Evolutionary conservation across 1,284 basidiomycete species (phyloP).

Genomic region (Afroboletus lepidellus): DNA sequence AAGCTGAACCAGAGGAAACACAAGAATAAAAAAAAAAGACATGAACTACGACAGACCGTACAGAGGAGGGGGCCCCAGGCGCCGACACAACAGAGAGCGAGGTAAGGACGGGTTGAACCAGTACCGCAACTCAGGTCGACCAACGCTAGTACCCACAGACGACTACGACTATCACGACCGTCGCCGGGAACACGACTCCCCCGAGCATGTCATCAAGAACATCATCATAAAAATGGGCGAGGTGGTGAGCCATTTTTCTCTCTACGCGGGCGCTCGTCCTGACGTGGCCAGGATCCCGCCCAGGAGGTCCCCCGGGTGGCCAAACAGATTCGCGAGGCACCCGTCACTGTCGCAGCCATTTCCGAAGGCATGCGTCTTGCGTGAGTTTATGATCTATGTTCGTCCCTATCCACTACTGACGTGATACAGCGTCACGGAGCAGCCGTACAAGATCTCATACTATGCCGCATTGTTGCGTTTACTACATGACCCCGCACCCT

Average conservation of each 20-base stretch:
- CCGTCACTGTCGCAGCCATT: constrained; percentile 57
- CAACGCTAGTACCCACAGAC: constrained; percentile 31
- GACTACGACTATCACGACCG: constrained; percentile 63
- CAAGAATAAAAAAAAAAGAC: not conserved
- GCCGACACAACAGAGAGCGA: constrained; percentile 38
- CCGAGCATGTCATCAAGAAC: constrained; percentile 68
- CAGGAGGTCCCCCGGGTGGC: constrained; percentile 70
- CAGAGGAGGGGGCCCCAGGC: constrained; percentile 40
- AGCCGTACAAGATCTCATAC: constrained; percentile 89
- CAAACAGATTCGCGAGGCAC: constrained; percentile 58
- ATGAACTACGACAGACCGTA: constrained; percentile 47
- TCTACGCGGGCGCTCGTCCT: constrained; percentile 1
- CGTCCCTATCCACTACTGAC: constrained; percentile 4
- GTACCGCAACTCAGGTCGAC: not conserved
- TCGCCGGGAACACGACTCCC: constrained; percentile 65
- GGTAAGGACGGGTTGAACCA: constrained; percentile 37
- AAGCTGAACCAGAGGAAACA: not conserved
- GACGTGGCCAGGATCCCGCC: constrained; percentile 53
- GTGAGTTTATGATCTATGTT: constrained; percentile 36
- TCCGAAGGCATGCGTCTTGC: constrained; percentile 76
- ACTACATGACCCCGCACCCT: constrained; percentile 52
- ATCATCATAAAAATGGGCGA: constrained; percentile 78
- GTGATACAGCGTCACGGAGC: constrained; percentile 68
- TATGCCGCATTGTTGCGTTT: constrained; percentile 80
- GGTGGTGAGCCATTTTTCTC: constrained; percentile 58